phyloP scores from a whole-genome alignment of 306 rosid genomes.

The Medicago truncatula region DNA sequence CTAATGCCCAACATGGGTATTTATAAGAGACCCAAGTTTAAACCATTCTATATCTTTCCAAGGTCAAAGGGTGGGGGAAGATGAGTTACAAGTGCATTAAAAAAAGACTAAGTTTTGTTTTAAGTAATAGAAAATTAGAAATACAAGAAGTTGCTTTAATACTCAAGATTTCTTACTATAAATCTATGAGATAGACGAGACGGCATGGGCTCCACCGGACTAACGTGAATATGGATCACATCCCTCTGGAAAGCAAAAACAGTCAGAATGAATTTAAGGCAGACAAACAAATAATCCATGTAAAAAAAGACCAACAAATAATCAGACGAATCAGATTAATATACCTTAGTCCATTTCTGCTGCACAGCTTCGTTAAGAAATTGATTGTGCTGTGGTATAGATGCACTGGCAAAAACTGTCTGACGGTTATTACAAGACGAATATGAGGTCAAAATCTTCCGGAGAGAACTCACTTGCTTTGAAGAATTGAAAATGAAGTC shows the following conservation, averaged over 20 bases:
- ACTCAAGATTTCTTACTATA: conserved; percentile 59
- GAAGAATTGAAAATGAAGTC: conserved; percentile 92
- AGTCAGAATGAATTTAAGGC: conserved; percentile 35
- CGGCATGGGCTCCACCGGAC: conserved; percentile 86
- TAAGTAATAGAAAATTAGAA: conserved; percentile 18
- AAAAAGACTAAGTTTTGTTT: background rate
- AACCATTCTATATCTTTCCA: conserved; percentile 28
- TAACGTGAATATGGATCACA: conserved; percentile 83
- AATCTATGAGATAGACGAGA: conserved; percentile 76
- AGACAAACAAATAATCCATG: conserved; percentile 23
- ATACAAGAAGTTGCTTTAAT: background rate
- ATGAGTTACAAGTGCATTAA: conserved; percentile 4
- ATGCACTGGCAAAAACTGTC: conserved; percentile 94
- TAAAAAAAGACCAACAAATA: background rate
- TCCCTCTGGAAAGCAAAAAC: conserved; percentile 63
- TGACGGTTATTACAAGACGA: conserved; percentile 77
- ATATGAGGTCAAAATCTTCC: conserved; percentile 84
- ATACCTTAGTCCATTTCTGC: conserved; percentile 97
- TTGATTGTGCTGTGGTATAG: conserved; percentile 89
- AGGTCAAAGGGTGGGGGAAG: conserved; percentile 28
- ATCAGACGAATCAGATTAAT: conserved; percentile 41
- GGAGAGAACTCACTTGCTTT: conserved; percentile 80
- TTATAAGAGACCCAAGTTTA: conserved; percentile 6
- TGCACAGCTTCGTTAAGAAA: conserved; percentile 85
- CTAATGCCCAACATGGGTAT: conserved; percentile 35